Evolutionary conservation across 1,139 yeast genomes (phyloP).

Genomic region (Sugiyamaella novakii): DNA sequence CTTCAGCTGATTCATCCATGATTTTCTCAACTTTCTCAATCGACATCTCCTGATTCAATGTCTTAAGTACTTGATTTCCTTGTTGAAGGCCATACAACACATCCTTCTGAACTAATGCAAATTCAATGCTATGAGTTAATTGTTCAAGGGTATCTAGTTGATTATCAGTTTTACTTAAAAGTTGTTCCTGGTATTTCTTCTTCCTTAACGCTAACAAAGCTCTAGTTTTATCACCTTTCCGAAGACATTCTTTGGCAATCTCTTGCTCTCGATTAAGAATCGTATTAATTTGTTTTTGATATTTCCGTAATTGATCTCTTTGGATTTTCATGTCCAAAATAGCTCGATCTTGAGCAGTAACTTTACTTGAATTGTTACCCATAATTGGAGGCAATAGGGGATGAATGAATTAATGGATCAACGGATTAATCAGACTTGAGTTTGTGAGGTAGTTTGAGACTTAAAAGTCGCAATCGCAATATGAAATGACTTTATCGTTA

Average conservation of each 20-base stretch:
- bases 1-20: conserved; percentile 84
- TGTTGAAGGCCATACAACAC: conserved; percentile 76
- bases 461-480: no score
- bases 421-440: no score
- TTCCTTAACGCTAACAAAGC: conserved; percentile 75
- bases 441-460: no score
- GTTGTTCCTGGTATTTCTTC: conserved; percentile 76
- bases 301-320: conserved; percentile 78
- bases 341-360: conserved; percentile 84
- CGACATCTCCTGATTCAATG: conserved; percentile 75
- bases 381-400: no score
- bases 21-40: conserved; percentile 78
- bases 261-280: conserved; percentile 60
- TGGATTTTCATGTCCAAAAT: conserved; percentile 83
- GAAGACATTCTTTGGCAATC: conserved; percentile 60
- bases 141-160: conserved; percentile 77
- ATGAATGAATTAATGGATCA: no score
- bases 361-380: conserved; percentile 49
- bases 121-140: conserved; percentile 62
- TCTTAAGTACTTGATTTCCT: conserved; percentile 75
- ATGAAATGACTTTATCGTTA: no score
- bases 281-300: conserved; percentile 61
- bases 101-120: conserved; percentile 83
- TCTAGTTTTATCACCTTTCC: conserved; percentile 54
- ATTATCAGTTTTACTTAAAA: conserved; percentile 66